Evolutionary conservation across 75 land plant genomes (phyloP), one percentile per base, ranked within the genome.

Genomic region (Chamaecyparis obtusa): DNA sequence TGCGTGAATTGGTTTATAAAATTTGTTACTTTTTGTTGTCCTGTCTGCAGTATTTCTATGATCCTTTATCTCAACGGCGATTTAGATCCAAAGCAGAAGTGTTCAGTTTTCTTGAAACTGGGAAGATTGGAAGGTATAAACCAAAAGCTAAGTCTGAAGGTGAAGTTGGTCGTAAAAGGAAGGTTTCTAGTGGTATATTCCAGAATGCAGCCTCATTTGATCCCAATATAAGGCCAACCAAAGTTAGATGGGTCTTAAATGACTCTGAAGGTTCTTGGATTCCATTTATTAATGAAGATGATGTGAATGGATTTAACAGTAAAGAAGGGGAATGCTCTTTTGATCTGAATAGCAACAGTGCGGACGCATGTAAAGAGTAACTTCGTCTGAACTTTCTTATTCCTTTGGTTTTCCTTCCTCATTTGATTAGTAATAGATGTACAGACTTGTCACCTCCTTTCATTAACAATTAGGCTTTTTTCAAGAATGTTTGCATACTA

Each of bases 71-170:
- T 46, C 88, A 88, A 44, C 86, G 77, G 14, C 77, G 88, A 17
- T 89, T 89, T 81, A 46, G 90, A 33, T 89, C 90, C 64, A 89
- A 74, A 84, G 39, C 69, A 71, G 90, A 89, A 71, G 90, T 89
- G 21, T 37, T 87, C 57, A 82, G 56, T 49, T 87, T 60, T 75
- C 55, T 89, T 51, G 79, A 87, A 19, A 86, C 74, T 49, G 90
- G 86, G 43, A 82, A 33, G 21, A 64, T 89, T 27, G 51, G 55
- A 11, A 89, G 55, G 77, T 39, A 36, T 44, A 86, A 83, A 82
- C 33, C 15, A 24, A 83, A 56, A 82, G 19, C 35, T 48, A 76
- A 43, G n/a, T 74, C 56, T 82, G 51, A 81, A 46, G 83, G 32
- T 10, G 49, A 81, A 43, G 51, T 44, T 81, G 49, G 49, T 81